phyloP scores from a whole-genome alignment of 2,329 filamentous ascomycete genomes.

The Chaetomiaceae sp. region DNA sequence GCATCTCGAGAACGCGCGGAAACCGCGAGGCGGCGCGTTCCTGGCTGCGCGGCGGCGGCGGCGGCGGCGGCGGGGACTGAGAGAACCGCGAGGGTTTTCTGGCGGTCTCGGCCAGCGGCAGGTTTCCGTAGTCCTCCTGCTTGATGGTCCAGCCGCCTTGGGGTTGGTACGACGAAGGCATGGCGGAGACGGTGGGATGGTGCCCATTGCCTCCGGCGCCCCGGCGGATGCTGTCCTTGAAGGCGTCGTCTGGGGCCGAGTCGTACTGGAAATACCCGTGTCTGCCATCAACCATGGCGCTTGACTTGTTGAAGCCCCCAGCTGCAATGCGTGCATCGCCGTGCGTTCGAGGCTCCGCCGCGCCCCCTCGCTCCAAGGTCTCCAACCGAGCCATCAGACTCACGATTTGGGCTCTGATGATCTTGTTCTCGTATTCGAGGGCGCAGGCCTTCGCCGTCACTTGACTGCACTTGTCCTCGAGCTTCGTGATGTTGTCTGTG shows the following conservation, averaged over 20 bases:
- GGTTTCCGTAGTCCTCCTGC: too few relatives aligned
- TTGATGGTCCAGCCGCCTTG: too few relatives aligned
- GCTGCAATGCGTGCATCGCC: too few relatives aligned
- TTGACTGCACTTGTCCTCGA: neutral
- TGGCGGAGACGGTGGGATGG: too few relatives aligned
- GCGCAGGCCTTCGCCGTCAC: neutral
- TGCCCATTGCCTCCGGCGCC: too few relatives aligned
- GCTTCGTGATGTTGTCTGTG: neutral
- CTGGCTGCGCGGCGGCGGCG: neutral
- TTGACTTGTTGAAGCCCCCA: too few relatives aligned
- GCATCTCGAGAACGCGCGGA: conserved; percentile 6
- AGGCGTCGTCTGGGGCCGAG: too few relatives aligned
- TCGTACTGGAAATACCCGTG: too few relatives aligned
- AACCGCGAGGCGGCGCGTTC: neutral
- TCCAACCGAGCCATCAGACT: conserved; percentile 1
- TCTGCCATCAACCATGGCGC: too few relatives aligned
- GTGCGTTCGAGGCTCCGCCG: neutral
- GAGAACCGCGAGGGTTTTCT: neutral
- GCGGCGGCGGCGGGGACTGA: neutral
- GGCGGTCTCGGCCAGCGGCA: neutral
- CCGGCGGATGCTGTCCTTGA: too few relatives aligned
- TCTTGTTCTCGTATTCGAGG: conserved; percentile 5
- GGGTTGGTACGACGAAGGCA: too few relatives aligned
- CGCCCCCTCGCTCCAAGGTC: neutral
- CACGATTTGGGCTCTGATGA: neutral